Percentiles rank a stretch among this genome's conserved stretches.
Conservation (phyloP, 2,329 filamentous ascomycete genomes). For the Aspergillus sp. region DNA sequence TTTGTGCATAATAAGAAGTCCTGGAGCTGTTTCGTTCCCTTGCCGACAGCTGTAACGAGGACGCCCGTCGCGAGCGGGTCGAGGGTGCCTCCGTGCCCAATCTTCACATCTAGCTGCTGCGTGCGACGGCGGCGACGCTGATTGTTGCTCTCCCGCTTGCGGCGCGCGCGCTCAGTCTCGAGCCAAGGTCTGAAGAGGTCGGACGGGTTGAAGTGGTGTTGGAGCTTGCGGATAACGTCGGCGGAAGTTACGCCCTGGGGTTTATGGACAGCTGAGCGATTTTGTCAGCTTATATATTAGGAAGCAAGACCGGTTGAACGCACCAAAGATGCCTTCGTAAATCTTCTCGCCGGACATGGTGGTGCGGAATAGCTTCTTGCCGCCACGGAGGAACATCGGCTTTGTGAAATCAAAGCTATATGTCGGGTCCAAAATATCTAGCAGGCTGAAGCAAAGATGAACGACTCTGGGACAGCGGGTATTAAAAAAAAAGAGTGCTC, state of each 20-base stretch:
- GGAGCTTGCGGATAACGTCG: constrained; percentile 86
- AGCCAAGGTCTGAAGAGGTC: constrained; percentile 78
- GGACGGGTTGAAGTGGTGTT: constrained; percentile 82
- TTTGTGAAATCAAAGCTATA: constrained; percentile 11
- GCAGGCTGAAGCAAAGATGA: background rate
- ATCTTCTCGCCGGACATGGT: constrained; percentile 53
- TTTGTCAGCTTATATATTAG: background rate
- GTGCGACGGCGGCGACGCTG: constrained; percentile 66
- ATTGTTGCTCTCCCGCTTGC: constrained; percentile 60
- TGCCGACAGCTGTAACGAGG: constrained; percentile 83
- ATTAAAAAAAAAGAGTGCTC: background rate
- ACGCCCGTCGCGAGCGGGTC: constrained; percentile 94
- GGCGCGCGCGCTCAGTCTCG: constrained; percentile 61
- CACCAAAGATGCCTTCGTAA: constrained; percentile 57
- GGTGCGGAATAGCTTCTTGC: constrained; percentile 37
- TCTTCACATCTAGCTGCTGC: constrained; percentile 75
- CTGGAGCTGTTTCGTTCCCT: constrained; percentile 80
- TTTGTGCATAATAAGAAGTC: constrained; percentile 88
- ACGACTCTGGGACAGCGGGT: background rate
- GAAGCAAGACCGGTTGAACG: background rate
- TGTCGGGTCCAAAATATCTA: background rate
- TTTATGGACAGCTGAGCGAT: constrained; percentile 80
- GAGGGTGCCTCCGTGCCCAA: constrained; percentile 93
- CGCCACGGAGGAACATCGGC: constrained; percentile 37
- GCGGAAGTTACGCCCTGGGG: constrained; percentile 85